Evolutionary conservation across 345 rosid genomes (phyloP).

Genomic region (Salix dunnii): DNA sequence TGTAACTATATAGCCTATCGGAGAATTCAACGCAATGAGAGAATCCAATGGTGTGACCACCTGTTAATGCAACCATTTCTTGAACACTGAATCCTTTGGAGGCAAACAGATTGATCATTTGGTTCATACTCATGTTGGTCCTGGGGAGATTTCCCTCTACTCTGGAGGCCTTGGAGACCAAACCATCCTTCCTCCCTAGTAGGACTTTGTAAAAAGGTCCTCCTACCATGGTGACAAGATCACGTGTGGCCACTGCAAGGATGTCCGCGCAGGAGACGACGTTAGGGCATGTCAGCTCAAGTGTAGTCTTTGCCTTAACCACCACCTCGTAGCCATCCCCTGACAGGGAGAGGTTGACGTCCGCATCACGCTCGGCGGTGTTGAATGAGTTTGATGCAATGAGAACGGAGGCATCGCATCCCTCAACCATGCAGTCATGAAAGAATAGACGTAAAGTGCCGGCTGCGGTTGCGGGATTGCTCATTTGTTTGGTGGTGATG

Average conservation of each 20-base stretch:
- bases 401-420: slow-evolving; percentile 69
- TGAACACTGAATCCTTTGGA: slow-evolving; percentile 34
- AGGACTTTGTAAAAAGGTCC: slow-evolving; percentile 50
- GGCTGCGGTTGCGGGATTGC: slow-evolving; percentile 66
- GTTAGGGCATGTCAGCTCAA: slow-evolving; percentile 67
- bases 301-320: slow-evolving; percentile 50
- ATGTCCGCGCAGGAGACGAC: slow-evolving; percentile 71
- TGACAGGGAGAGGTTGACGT: slow-evolving; percentile 54
- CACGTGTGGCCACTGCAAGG: slow-evolving; percentile 53
- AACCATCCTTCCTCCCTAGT: slow-evolving; percentile 60
- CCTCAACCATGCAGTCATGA: slow-evolving; percentile 72
- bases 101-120: slow-evolving; percentile 38
- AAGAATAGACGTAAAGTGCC: slow-evolving; percentile 65
- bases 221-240: slow-evolving; percentile 62
- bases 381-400: slow-evolving; percentile 55
- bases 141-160: slow-evolving; percentile 42
- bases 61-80: slow-evolving; percentile 62
- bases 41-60: slow-evolving; percentile 79
- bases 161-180: slow-evolving; percentile 33
- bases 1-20: slow-evolving; percentile 40
- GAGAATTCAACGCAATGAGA: slow-evolving; percentile 71
- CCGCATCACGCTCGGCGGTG: slow-evolving; percentile 56
- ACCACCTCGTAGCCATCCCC: slow-evolving; percentile 76
- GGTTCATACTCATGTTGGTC: slow-evolving; percentile 34
- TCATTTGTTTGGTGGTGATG: slow-evolving; percentile 46